These are phyloP conservation scores for Colletotrichum liriopes DNA, from an alignment of 2,329 filamentous ascomycete species.

Conservation along the genomic window DNA sequence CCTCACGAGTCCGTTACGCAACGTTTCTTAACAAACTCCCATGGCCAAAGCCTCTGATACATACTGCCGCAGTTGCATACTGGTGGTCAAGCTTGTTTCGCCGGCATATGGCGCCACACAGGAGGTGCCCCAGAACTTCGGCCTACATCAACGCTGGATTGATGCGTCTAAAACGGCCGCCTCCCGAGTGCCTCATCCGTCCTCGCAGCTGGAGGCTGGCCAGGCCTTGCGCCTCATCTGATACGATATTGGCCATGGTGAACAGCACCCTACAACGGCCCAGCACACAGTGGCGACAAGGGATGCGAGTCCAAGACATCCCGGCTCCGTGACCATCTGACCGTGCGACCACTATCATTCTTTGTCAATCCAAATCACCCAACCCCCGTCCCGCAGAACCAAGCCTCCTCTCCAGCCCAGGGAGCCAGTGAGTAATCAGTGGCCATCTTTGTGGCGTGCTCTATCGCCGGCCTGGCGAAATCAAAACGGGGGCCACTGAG, in stretches of 20 bases:
- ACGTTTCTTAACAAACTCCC: neutral
- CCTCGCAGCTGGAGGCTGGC: neutral
- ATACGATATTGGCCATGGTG: neutral
- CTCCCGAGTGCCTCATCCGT: too few relatives aligned
- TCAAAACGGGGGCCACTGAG: neutral
- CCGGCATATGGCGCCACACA: conserved; percentile 32
- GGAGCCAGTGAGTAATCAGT: neutral
- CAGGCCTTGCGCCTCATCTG: neutral
- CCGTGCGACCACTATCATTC: neutral
- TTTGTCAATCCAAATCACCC: conserved; percentile 9
- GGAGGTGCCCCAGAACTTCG: conserved; percentile 27
- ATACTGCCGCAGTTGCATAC: neutral
- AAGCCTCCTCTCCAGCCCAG: neutral
- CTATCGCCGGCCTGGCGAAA: neutral
- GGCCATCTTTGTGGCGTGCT: neutral
- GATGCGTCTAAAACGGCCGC: too few relatives aligned
- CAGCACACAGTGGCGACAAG: neutral
- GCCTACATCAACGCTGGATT: neutral
- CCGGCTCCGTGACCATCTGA: neutral
- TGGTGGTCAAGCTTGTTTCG: conserved; percentile 4
- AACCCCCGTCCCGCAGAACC: neutral
- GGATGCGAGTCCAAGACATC: neutral
- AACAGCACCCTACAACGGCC: neutral
- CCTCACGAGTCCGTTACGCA: neutral
- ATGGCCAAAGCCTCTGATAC: too few relatives aligned